These are phyloP conservation scores for Stachybotrys chartarum DNA, from an alignment of 2,329 filamentous ascomycete species.

Conservation along the genomic window DNA sequence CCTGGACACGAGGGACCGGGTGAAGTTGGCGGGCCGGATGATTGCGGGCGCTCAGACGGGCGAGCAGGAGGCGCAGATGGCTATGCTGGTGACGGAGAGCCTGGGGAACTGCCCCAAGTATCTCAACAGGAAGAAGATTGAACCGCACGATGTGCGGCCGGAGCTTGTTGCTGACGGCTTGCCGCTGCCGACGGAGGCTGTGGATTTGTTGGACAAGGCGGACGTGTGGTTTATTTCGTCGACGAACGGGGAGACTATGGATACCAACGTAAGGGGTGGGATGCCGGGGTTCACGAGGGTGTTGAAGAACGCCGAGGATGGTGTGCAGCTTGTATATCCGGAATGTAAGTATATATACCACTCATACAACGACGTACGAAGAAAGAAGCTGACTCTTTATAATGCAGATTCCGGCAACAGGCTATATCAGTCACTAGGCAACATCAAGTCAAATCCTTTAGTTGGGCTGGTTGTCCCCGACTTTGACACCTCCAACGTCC, in stretches of 20 bases:
- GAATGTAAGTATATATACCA: constrained; percentile 45
- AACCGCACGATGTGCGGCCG: constrained; percentile 37
- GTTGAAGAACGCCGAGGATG: constrained; percentile 43
- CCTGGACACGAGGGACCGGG: constrained; percentile 47
- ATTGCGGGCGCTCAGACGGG: constrained; percentile 51
- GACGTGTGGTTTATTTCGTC: constrained; percentile 78
- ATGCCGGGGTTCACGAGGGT: constrained; percentile 67
- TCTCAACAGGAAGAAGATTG: constrained; percentile 64
- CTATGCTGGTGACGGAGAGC: constrained; percentile 63
- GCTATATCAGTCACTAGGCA: constrained; percentile 77
- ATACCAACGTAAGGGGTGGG: constrained; percentile 76
- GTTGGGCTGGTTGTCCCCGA: constrained; percentile 69
- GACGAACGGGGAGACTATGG: constrained; percentile 62
- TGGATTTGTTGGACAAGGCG: constrained; percentile 52
- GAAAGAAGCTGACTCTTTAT: neutral
- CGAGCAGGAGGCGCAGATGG: constrained; percentile 40
- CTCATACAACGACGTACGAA: neutral
- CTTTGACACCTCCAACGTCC: constrained; percentile 62
- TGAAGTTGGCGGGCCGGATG: constrained; percentile 68
- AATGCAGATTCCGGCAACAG: constrained; percentile 63
- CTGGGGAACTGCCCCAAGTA: constrained; percentile 87
- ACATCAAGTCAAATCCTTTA: constrained; percentile 58
- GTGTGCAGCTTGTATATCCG: constrained; percentile 59
- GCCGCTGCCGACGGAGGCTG: constrained; percentile 44
- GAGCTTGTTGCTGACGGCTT: constrained; percentile 35